These are phyloP conservation scores for Penicillium chermesinum DNA, from an alignment of 495 filamentous ascomycete genomes.

Conservation along the genomic window DNA sequence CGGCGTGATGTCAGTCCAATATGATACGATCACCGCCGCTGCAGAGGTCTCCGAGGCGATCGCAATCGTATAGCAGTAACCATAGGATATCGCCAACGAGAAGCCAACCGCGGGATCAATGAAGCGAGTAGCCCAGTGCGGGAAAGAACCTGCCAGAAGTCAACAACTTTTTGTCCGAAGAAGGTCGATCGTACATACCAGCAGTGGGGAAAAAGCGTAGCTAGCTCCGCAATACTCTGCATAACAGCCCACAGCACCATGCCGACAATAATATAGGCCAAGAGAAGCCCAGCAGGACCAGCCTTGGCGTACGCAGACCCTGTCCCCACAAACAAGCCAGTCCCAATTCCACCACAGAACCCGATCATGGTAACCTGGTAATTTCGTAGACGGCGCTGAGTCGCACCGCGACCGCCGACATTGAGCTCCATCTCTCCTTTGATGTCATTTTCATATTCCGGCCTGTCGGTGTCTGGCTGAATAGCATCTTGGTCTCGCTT, in stretches of 20 bases:
- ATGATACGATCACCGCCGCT: conserved; percentile 66
- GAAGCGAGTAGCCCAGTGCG: conserved; percentile 68
- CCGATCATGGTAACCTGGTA: conserved; percentile 41
- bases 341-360: conserved; percentile 52
- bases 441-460: conserved; percentile 14
- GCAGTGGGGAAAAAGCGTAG: conserved; percentile 66
- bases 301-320: conserved; percentile 61
- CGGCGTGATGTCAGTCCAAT: conserved; percentile 50
- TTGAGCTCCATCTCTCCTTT: conserved; percentile 34
- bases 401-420: conserved; percentile 31
- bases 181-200: no score
- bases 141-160: conserved; percentile 70
- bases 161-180: no score
- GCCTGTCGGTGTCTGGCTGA: conserved; percentile 12
- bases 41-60: conserved; percentile 68
- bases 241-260: conserved; percentile 55
- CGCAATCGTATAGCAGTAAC: conserved; percentile 54
- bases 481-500: conserved; percentile 20
- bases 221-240: conserved; percentile 64
- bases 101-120: conserved; percentile 67
- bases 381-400: conserved; percentile 34
- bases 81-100: conserved; percentile 52
- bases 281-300: conserved; percentile 62
- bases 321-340: conserved; percentile 71
- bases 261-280: conserved; percentile 67